A percentile compares a stretch with the other conserved stretches of the same genome.
Evolutionary conservation across 2,329 filamentous ascomycete species (phyloP).

Genomic region (Catunica adiposa): DNA sequence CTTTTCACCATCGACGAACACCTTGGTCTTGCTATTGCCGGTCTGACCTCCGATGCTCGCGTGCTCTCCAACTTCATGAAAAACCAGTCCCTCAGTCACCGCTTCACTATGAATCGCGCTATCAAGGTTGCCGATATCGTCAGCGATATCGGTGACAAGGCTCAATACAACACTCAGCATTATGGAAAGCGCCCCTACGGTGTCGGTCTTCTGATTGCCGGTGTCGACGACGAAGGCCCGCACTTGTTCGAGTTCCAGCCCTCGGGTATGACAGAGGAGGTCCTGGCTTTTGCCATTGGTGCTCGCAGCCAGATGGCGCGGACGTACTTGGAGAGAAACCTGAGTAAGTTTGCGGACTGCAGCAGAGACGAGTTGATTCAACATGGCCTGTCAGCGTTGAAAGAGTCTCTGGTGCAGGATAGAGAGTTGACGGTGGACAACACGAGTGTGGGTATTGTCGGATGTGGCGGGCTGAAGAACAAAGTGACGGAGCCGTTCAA

Average conservation of each 20-base stretch:
- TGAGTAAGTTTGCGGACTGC: constrained; percentile 64
- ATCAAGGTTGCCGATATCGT: constrained; percentile 84
- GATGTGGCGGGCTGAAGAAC: constrained; percentile 38
- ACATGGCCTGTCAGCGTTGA: constrained; percentile 79
- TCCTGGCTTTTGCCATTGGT: constrained; percentile 89
- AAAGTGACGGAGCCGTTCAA: constrained; percentile 60
- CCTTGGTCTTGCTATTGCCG: constrained; percentile 86
- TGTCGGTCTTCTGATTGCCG: constrained; percentile 73
- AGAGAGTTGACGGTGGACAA: constrained; percentile 96
- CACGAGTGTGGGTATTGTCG: constrained; percentile 78
- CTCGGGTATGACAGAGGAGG: constrained; percentile 89
- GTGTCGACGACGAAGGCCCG: constrained; percentile 82
- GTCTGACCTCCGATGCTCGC: constrained; percentile 90
- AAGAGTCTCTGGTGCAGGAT: constrained; percentile 92
- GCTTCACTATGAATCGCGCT: constrained; percentile 86
- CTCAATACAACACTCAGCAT: constrained; percentile 93
- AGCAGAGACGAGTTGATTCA: constrained; percentile 72
- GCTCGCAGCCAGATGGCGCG: constrained; percentile 93
- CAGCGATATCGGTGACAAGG: constrained; percentile 83
- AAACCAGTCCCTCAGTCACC: constrained; percentile 89
- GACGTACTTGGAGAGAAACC: constrained; percentile 86
- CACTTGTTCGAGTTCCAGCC: constrained; percentile 99
- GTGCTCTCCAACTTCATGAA: constrained; percentile 99
- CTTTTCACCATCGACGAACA: constrained; percentile 93
- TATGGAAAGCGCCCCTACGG: constrained; percentile 86